Evolutionary conservation across 805 yeast genomes (phyloP), one percentile per base, ranked within the genome.

Genomic region (Saturnispora serradocipensis): DNA sequence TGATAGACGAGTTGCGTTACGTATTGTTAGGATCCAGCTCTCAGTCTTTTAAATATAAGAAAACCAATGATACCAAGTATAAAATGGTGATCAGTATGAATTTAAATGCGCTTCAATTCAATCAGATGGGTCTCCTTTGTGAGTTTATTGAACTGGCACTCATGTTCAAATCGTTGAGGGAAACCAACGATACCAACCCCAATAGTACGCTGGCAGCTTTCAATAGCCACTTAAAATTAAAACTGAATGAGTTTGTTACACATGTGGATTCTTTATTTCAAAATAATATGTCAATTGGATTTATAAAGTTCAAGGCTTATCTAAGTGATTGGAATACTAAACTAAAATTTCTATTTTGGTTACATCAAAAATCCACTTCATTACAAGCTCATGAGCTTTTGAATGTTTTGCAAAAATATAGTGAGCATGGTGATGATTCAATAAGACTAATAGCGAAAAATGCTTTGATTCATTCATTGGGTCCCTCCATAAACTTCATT

Each of bases 381-480:
- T 42, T 64, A 39, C 57, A 60, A 30, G 81, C 82, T 0, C 76
- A 77, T 45, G 77, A 77, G 24, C 73, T 85, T 43, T 63, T 90
- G 13, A 74, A 83, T 0, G 58, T 73, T 2, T 67, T 87, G 1
- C 71, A 75, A 59, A 64, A 71, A 3, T 72, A 76, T 43, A 72
- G 80, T 2, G 68, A 69, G 27, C 80, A 81, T 61, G 97, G 96
- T 1, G 95, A 91, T 61, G 56, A 62, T 8, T 55, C 71, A 4
- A 72, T 88, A 2, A 60, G 71, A 34, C 55, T 62, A 0, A 59
- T 80, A 13, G 70, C 88, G 0, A 44, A 48, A 0, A 58, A 66
- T 4, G 66, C 86, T 15, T 77, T 82, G 51, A 50, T 63, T 4
- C 71, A 72, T 30, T 71, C 80, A 4, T 65, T 76, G 0, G 67